phyloP scores from a whole-genome alignment of 371 early-diverging fungal genomes.

The Mortierella sp. region DNA sequence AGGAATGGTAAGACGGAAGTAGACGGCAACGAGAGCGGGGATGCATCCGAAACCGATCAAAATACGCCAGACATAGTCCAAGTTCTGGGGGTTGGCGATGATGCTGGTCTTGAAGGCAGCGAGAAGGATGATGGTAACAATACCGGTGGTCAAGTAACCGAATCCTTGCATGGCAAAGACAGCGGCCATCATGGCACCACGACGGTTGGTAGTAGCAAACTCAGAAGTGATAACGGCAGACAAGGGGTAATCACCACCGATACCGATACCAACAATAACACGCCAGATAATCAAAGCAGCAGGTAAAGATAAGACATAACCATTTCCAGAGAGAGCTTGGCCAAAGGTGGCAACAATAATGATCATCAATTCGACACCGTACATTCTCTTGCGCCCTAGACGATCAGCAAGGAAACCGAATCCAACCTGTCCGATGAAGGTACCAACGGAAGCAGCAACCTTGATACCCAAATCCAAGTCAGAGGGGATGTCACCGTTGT shows the following conservation, averaged over 20 bases:
- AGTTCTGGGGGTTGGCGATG: constrained; percentile 56
- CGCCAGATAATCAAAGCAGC: constrained; percentile 87
- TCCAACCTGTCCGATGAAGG: constrained; percentile 84
- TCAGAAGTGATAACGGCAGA: constrained; percentile 92
- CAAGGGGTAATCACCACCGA: constrained; percentile 91
- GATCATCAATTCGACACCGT: constrained; percentile 89
- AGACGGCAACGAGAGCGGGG: constrained; percentile 88
- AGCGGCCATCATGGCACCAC: constrained; percentile 82
- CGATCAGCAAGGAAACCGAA: constrained; percentile 92
- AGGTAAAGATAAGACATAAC: constrained; percentile 69
- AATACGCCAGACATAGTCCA: constrained; percentile 93
- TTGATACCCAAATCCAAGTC: constrained; percentile 81
- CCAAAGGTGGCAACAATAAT: constrained; percentile 85
- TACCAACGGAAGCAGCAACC: constrained; percentile 86
- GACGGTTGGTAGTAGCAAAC: constrained; percentile 81
- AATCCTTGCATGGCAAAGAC: constrained; percentile 96
- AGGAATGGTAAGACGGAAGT: constrained; percentile 92
- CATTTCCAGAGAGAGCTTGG: constrained; percentile 82
- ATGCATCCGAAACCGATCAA: constrained; percentile 84
- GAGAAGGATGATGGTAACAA: constrained; percentile 78
- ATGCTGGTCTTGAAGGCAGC: constrained; percentile 80
- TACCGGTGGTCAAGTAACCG: constrained; percentile 86
- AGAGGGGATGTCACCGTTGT: constrained; percentile 65
- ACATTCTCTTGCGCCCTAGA: constrained; percentile 86
- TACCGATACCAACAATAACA: constrained; percentile 86